Base-by-base conservation (phyloP, 2,329 filamentous ascomycete genomes). In the Coniella lustricola region DNA sequence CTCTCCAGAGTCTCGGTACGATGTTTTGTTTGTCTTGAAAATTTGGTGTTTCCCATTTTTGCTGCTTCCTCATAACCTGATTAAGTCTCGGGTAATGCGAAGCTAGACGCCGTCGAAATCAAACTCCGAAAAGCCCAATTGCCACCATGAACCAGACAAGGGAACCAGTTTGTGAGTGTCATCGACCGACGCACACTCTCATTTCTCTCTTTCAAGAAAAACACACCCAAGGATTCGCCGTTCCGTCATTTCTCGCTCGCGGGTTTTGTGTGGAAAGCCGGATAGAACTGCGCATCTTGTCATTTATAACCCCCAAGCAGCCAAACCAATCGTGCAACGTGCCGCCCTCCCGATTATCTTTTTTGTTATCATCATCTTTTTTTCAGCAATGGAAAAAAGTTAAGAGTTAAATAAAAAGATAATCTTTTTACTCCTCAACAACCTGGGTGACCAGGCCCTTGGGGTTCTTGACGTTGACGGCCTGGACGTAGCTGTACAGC, bases 401-500 rank as follows among this genome's bases (percentile, higher is more conserved):
- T 5, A 10, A n/a, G n/a, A n/a, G n/a, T n/a, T n/a, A n/a, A n/a
- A 29, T 5, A 29, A 21, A 20, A 22, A 20, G 14, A 12, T 14
- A n/a, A 18, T 29, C 31, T 8, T 34, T 48, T 46, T 62, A 58
- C 69, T 84, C 81, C 74, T 84, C 81, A 58, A 98, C 91, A 65
- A 95, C 80, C 64, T 86, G 82, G 62, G 93, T 98, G 69, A 87
- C 82, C 64, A 98, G 85, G 73, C 93, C 91, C 88, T 96, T 97
- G 74, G 90, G 84, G 77, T 95, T 87, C 88, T 97, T 95, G 71
- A 97, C 90, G 76, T 96, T 96, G 72, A 98, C 93, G 64, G 93
- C 93, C 84, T 98, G 91, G 64, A 98, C 93, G 77, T 95, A 96
- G 74, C 87, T 93, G 86, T 97, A 98, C 61, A 98, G 85, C 83